phyloP scores from a whole-genome alignment of 2,329 filamentous ascomycete species.

The Pochonia chlamydosporia region DNA sequence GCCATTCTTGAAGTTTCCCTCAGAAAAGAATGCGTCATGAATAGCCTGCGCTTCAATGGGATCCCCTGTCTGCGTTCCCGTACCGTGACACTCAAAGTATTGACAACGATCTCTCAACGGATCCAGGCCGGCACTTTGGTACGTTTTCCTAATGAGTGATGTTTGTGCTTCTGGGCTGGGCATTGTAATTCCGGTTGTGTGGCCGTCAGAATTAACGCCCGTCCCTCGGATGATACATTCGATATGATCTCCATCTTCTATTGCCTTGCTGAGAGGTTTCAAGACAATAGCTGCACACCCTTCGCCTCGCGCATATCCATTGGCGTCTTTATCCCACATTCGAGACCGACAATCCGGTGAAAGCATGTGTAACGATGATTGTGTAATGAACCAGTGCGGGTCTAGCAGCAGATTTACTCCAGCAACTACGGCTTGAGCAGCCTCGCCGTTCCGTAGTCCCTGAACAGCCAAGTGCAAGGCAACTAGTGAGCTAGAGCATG shows the following conservation, averaged over 20 bases:
- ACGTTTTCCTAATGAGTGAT: conserved; percentile 31
- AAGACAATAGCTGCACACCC: conserved; percentile 40
- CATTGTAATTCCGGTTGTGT: conserved; percentile 13
- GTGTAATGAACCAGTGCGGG: conserved; percentile 1
- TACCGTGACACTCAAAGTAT: conserved; percentile 39
- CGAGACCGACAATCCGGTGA: conserved; percentile 26
- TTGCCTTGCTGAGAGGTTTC: conserved; percentile 38
- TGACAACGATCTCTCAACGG: conserved; percentile 25
- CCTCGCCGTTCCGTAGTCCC: background rate
- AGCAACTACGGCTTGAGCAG: background rate
- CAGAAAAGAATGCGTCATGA: conserved; percentile 30
- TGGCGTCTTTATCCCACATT: conserved; percentile 37
- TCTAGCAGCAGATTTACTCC: background rate
- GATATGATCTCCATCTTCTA: conserved; percentile 25
- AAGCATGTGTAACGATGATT: conserved; percentile 26
- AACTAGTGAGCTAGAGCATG: background rate
- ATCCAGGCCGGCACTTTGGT: conserved; percentile 31
- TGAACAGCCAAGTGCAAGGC: background rate
- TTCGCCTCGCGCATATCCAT: conserved; percentile 49
- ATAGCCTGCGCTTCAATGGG: conserved; percentile 34
- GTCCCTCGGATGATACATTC: conserved; percentile 18
- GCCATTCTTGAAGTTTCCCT: background rate
- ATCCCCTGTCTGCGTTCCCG: conserved; percentile 38
- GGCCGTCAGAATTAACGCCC: conserved; percentile 18
- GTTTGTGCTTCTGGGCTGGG: conserved; percentile 34